Evolutionary conservation across 257 asterid genomes (phyloP), one percentile per base, ranked within the genome.

Genomic region (Ballota nigra): DNA sequence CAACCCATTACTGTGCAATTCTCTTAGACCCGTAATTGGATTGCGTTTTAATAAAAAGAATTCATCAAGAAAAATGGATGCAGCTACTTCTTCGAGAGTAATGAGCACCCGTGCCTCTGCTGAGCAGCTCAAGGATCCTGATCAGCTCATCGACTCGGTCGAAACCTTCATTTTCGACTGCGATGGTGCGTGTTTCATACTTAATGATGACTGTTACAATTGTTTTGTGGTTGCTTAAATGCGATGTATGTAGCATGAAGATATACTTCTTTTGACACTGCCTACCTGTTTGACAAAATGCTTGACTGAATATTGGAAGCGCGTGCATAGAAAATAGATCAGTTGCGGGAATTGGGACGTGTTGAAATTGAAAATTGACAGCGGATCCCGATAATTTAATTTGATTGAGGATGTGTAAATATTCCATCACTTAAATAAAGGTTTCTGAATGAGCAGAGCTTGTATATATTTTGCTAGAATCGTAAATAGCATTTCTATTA

Each of bases 161-260:
- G 97, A 92, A 74, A 95, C 98, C 33, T 95, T 95, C 89, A 92
- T 95, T 61, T 95, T 95, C 68, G 99, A 95, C 76, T 95, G 99
- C 45, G 99, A 95, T 77, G 99, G 99, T 95, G 74, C 4, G 74
- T 75, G 2, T 59, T 38, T 22, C 26, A 3, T 18, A 8, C 40
- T 68, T 40, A 8, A 1, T 11, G n/a, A 15, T 47, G 57, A 31
- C 9, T 18, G 3, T 55, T 65, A 28, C 56, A 15, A 49, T 43
- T 55, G 64, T 9, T 19, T 29, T 55, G 3, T 51, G 24, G 15
- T 28, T 61, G 18, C 29, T 68, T 18, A 6, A 19, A 64, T 57
- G 67, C 29, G 57, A 45, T 66, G 64, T 45, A 16, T 28, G 20
- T 15, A 4, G n/a, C 13, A 16, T 58, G 63, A 10, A 5, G 41